Conservation (phyloP, 2,329 filamentous ascomycete genomes). For the Penicillium brasilianum region DNA sequence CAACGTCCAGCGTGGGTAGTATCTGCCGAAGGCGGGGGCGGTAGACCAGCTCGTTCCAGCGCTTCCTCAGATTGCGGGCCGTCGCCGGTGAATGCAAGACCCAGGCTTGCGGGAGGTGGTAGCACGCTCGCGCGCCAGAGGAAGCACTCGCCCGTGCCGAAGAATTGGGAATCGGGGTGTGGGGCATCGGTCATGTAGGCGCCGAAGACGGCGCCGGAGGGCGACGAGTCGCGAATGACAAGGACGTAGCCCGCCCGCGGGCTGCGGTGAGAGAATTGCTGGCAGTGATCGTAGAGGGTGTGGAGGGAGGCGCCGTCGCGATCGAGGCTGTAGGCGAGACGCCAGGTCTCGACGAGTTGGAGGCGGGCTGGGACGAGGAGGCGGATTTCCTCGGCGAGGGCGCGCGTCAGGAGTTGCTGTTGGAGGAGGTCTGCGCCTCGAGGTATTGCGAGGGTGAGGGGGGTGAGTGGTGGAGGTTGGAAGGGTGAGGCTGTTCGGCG, state of each 20-base stretch:
- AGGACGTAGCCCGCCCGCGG: conserved; percentile 85
- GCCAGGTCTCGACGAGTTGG: conserved; percentile 87
- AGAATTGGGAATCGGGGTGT: conserved; percentile 81
- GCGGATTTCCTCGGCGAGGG: conserved; percentile 89
- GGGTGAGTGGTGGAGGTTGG: conserved; percentile 85
- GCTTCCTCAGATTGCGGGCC: conserved; percentile 44
- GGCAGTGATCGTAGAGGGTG: conserved; percentile 83
- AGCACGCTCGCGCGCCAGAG: conserved; percentile 79
- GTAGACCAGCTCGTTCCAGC: conserved; percentile 61
- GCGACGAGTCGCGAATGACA: conserved; percentile 74
- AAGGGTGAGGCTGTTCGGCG: conserved; percentile 75
- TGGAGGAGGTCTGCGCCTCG: conserved; percentile 63
- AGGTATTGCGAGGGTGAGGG: conserved; percentile 64
- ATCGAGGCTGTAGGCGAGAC: conserved; percentile 84
- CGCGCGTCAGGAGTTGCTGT: conserved; percentile 68
- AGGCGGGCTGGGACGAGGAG: conserved; percentile 84
- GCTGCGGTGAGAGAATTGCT: conserved; percentile 66
- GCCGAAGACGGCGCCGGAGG: conserved; percentile 69
- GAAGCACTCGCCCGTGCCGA: conserved; percentile 95
- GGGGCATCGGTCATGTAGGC: conserved; percentile 92
- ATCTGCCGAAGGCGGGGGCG: conserved; percentile 71
- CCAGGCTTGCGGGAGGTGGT: conserved; percentile 41
- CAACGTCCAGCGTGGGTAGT: conserved; percentile 65
- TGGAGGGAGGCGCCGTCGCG: conserved; percentile 86
- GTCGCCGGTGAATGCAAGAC: conserved; percentile 20